phyloP scores from a whole-genome alignment of 805 yeast genomes.

The Maudiozyma turicensis region DNA sequence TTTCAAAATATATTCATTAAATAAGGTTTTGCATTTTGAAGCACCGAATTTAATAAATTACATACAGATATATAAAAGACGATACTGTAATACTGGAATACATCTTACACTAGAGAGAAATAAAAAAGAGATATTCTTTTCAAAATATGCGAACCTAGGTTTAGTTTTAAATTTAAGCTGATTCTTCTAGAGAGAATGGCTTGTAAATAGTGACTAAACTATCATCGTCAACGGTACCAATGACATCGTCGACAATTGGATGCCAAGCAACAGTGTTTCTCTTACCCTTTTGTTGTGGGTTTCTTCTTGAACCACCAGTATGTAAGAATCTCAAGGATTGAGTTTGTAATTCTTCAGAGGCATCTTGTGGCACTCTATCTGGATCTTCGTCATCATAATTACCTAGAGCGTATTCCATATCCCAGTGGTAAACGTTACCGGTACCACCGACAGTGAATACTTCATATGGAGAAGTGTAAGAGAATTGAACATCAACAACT shows the following conservation, averaged over 20 bases:
- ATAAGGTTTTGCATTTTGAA: neutral
- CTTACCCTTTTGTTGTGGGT: slow-evolving; percentile 14
- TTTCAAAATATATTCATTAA: neutral
- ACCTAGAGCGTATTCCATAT: slow-evolving; percentile 29
- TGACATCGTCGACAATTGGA: slow-evolving; percentile 23
- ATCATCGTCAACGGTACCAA: slow-evolving; percentile 27
- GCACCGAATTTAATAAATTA: too few relatives aligned
- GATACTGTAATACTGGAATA: too few relatives aligned
- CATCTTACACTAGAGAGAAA: too few relatives aligned
- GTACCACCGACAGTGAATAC: slow-evolving; percentile 22
- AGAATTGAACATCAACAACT: slow-evolving; percentile 22
- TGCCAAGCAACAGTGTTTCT: slow-evolving; percentile 26
- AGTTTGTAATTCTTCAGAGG: slow-evolving; percentile 16
- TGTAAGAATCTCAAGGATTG: slow-evolving; percentile 23
- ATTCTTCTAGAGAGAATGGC: slow-evolving; percentile 13
- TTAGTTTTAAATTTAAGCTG: neutral
- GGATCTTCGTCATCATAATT: slow-evolving; percentile 36
- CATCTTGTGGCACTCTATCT: slow-evolving; percentile 37
- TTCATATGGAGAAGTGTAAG: slow-evolving; percentile 17
- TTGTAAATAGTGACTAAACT: slow-evolving; percentile 25
- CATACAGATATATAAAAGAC: neutral
- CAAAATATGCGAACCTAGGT: neutral
- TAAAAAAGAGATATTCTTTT: too few relatives aligned
- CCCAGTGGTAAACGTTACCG: slow-evolving; percentile 26
- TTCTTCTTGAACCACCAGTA: slow-evolving; percentile 24